Base-by-base conservation (phyloP, 2,329 filamentous ascomycete genomes). In the Fusarium irregulare region DNA sequence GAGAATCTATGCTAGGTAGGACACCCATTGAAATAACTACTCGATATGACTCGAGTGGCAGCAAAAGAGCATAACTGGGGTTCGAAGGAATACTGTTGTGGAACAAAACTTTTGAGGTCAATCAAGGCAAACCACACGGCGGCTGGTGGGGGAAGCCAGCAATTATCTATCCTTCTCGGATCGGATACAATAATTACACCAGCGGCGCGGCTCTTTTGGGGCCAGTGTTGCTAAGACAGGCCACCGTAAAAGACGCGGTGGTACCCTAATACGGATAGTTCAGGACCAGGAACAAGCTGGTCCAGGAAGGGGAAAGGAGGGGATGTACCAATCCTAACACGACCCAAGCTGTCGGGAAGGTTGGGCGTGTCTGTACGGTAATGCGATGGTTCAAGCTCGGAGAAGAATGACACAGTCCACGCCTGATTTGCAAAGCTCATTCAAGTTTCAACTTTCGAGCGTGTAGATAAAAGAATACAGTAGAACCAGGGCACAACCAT, bases 1-100 rank as follows among this genome's bases (percentile, higher is more conserved):
- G 82, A 78, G 83, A 79, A 76, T 87, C 84, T 79, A 84, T 75
- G 72, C 78, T 80, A 77, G 84, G 78, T 83, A 84, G 77, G 81
- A 85, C 83, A 81, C 85, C 86, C 86, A 88, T 88, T 85, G 85
- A 82, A 78, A 82, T 73, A 72, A 75, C 66, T 75, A 68, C 73
- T 75, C 73, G 73, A 75, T 58, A 65, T 71, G 62, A 58, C 70
- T 75, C 73, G 73, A 75, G 73, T 64, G 64, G 61, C 53, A 70
- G 55, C 66, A 72, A 61, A 49, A 40, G 58, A 62, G 73, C 73
- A 75, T 75, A 64, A 72, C 72, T 73, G 55, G 47, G 64, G 46
- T 49, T 61, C 34, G 45, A 51, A 61, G 40, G 58, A 70, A 46
- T 45, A 69, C 56, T 23, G 61, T n/a, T 49, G 51, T 54, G 41